Evolutionary conservation across 2,329 filamentous ascomycete genomes (phyloP).

Genomic region (Neofusicoccum ribis): DNA sequence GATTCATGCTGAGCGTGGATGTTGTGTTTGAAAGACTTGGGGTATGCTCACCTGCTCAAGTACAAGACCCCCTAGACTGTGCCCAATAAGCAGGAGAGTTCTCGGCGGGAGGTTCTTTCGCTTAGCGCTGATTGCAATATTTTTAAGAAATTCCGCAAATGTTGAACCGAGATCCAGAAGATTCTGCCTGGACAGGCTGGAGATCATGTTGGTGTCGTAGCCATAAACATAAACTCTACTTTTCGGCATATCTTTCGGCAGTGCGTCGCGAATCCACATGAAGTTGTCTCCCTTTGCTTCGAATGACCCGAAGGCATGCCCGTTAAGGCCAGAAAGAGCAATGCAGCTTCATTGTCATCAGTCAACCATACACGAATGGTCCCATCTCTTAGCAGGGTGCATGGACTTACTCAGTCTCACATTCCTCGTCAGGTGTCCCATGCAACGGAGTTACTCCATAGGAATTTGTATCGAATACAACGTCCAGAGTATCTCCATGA

Average conservation of each 20-base stretch:
- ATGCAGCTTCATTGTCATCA: background rate
- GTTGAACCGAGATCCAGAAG: background rate
- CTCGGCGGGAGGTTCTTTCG: background rate
- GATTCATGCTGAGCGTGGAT: too few relatives aligned
- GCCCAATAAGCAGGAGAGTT: background rate
- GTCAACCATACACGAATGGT: background rate
- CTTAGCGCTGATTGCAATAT: background rate
- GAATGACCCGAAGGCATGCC: conserved; percentile 3
- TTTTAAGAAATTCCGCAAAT: background rate
- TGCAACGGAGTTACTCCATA: background rate
- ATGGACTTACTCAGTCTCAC: background rate
- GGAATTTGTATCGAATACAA: background rate
- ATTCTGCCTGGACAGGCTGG: background rate
- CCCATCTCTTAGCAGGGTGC: too few relatives aligned
- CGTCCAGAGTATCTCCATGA: too few relatives aligned
- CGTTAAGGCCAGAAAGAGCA: background rate
- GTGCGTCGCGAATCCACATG: background rate
- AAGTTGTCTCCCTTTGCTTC: background rate
- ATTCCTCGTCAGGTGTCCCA: background rate
- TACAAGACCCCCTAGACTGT: background rate
- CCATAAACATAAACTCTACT: background rate
- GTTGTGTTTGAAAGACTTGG: too few relatives aligned
- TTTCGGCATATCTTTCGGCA: background rate
- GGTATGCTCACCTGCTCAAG: background rate
- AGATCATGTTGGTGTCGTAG: background rate